Conservation (phyloP, 352 stramenopile genomes). For the Phytophthora cajani region DNA sequence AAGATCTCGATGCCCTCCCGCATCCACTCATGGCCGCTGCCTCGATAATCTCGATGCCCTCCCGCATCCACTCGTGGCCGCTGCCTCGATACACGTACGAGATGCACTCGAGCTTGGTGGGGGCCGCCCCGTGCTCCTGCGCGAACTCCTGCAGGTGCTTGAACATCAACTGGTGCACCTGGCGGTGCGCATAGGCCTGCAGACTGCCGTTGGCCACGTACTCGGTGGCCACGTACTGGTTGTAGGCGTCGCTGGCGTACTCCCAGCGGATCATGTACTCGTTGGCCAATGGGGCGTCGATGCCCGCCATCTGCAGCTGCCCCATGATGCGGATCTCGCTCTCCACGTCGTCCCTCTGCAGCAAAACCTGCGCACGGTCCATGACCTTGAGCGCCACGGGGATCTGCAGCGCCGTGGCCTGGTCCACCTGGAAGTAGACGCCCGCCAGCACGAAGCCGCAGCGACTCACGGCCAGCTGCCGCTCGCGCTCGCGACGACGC, state of each 20-base stretch:
- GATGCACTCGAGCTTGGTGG: constrained; percentile 83
- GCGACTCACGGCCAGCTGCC: constrained; percentile 74
- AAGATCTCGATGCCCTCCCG: constrained; percentile 73
- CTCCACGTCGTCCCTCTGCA: constrained; percentile 84
- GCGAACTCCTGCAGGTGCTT: constrained; percentile 77
- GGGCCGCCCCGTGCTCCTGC: constrained; percentile 55
- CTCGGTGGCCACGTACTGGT: constrained; percentile 86
- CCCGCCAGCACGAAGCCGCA: constrained; percentile 83
- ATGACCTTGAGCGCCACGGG: constrained; percentile 85
- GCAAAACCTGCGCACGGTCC: constrained; percentile 69
- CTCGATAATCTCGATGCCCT: constrained; percentile 75
- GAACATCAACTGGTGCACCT: constrained; percentile 74
- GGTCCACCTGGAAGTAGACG: constrained; percentile 71
- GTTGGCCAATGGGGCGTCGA: constrained; percentile 77
- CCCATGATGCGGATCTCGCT: constrained; percentile 84
- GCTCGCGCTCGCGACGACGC: constrained; percentile 69
- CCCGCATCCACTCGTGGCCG: constrained; percentile 81
- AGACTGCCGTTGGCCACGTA: constrained; percentile 84
- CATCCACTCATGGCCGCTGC: constrained; percentile 81
- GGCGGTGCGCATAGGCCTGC: constrained; percentile 72
- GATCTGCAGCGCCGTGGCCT: constrained; percentile 51
- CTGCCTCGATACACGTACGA: constrained; percentile 77
- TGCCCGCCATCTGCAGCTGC: constrained; percentile 75
- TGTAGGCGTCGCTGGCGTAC: constrained; percentile 68
- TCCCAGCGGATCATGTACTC: constrained; percentile 84